A percentile compares a stretch with the other conserved stretches of the same genome.
Evolutionary conservation across 2,329 filamentous ascomycete species (phyloP).

Genomic region (Aspergillus spinulosporus): DNA sequence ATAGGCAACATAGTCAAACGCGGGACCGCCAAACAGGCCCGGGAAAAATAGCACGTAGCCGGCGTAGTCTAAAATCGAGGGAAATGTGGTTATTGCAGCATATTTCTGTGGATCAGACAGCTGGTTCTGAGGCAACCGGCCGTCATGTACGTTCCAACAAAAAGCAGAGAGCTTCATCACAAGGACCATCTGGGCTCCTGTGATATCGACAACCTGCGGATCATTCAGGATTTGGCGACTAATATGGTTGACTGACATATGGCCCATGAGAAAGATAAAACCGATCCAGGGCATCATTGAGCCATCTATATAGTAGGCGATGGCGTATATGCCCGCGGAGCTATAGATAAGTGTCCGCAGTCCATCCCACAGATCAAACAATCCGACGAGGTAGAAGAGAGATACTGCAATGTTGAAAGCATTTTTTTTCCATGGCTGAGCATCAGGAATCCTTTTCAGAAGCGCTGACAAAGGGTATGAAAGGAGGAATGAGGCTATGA

Average conservation of each 20-base stretch:
- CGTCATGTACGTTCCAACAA: constrained; percentile 97
- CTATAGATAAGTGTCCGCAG: constrained; percentile 76
- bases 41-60: constrained; percentile 97
- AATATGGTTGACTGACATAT: constrained; percentile 91
- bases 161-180: constrained; percentile 97
- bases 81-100: constrained; percentile 72
- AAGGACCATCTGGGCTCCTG: constrained; percentile 93
- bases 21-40: constrained; percentile 80
- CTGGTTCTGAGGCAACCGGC: constrained; percentile 73
- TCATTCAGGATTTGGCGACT: constrained; percentile 70
- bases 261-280: constrained; percentile 91
- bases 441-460: constrained; percentile 86
- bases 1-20: constrained; percentile 95
- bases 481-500: constrained; percentile 83
- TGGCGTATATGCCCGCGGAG: constrained; percentile 75
- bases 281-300: constrained; percentile 97
- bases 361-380: constrained; percentile 90
- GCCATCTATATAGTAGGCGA: constrained; percentile 79
- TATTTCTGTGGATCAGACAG: constrained; percentile 87
- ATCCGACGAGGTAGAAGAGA: constrained; percentile 86
- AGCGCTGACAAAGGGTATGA: constrained; percentile 89
- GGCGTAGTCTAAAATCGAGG: constrained; percentile 74
- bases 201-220: constrained; percentile 76
- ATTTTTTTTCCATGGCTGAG: constrained; percentile 81
- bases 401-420: constrained; percentile 77